A percentile compares a stretch with the other conserved stretches of the same genome.
These are phyloP conservation scores for Venturia aucupariae DNA, from an alignment of 2,329 filamentous ascomycete species.

Conservation along the genomic window DNA sequence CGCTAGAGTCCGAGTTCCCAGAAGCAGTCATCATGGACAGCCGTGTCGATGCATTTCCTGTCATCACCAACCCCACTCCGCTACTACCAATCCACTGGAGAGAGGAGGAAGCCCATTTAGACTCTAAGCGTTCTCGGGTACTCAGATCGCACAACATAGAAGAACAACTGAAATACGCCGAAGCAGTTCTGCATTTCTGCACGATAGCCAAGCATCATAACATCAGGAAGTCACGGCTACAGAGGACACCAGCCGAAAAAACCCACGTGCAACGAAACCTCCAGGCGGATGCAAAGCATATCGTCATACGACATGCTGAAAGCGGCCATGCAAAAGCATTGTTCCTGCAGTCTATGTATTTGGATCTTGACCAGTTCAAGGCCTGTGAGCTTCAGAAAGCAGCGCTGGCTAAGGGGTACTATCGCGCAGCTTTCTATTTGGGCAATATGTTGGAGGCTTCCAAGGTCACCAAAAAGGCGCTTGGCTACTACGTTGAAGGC, in stretches of 20 bases:
- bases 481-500: conserved; percentile 7
- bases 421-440: conserved; percentile 7
- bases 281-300: not conserved
- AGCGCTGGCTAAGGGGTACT: not conserved
- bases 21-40: not conserved
- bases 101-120: too few species aligned
- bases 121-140: too few species aligned
- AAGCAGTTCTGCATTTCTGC: conserved; percentile 5
- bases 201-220: not conserved
- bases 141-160: too few species aligned
- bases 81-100: not conserved
- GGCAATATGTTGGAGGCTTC: not conserved
- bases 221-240: not conserved
- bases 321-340: not conserved
- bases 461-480: not conserved
- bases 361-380: not conserved
- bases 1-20: conserved; percentile 2
- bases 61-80: not conserved
- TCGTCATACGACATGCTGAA: not conserved
- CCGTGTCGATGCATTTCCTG: conserved; percentile 1
- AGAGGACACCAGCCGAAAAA: not conserved
- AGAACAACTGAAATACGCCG: too few species aligned
- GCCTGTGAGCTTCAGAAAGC: not conserved
- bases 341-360: conserved; percentile 1
- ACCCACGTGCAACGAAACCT: not conserved